Conservation (phyloP, 768 basidiomycete species). For the Mycena indigotica region DNA sequence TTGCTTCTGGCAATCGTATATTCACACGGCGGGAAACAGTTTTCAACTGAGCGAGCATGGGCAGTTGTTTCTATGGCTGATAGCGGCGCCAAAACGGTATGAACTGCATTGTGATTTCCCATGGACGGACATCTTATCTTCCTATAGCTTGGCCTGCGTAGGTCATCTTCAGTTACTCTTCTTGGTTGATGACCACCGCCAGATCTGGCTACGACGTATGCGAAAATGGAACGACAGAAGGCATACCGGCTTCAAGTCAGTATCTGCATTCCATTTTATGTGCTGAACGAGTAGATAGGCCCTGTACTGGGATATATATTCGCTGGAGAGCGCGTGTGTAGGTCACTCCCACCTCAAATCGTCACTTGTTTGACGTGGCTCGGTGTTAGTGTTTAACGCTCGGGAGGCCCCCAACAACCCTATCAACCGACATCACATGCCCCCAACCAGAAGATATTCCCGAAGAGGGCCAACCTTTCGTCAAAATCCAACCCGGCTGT, state of each 20-base stretch:
- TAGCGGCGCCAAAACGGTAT: neutral
- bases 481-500: neutral
- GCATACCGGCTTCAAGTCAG: neutral
- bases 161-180: neutral
- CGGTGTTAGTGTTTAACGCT: neutral
- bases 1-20: neutral
- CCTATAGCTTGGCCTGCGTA: neutral
- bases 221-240: neutral
- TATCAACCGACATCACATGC: neutral
- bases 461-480: neutral
- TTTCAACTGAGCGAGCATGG: neutral
- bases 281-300: neutral
- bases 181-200: neutral
- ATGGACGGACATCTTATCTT: neutral
- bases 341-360: neutral
- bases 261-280: neutral
- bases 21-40: neutral
- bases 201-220: neutral
- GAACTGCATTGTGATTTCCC: neutral
- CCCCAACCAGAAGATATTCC: neutral
- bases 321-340: neutral
- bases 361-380: neutral
- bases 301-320: neutral
- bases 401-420: neutral
- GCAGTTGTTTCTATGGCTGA: neutral